A percentile compares a stretch with the other conserved stretches of the same genome.
Conservation (phyloP, 305 asterid genomes). For the Fraxinus albicans region DNA sequence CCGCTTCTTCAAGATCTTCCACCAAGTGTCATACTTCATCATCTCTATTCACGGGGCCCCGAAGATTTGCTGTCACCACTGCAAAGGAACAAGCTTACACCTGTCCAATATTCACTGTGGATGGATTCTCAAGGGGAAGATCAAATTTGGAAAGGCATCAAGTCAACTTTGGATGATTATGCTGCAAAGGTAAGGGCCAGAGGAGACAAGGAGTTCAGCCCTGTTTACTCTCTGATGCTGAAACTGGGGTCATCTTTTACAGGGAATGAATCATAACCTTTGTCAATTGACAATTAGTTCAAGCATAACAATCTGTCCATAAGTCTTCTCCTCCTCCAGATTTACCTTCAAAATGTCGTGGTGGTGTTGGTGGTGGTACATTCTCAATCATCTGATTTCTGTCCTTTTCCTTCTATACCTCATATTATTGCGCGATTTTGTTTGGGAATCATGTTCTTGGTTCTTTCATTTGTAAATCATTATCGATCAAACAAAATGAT, state of each 20-base stretch:
- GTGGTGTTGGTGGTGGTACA: background rate
- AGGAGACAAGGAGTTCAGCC: slow-evolving; percentile 91
- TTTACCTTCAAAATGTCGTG: background rate
- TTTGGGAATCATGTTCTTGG: slow-evolving; percentile 13
- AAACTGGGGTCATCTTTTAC: slow-evolving; percentile 69
- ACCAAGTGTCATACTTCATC: slow-evolving; percentile 82
- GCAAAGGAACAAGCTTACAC: slow-evolving; percentile 80
- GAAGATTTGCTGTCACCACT: slow-evolving; percentile 86
- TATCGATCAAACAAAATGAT: background rate
- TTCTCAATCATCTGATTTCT: background rate
- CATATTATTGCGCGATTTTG: background rate
- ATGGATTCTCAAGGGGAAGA: slow-evolving; percentile 95
- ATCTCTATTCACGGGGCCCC: slow-evolving; percentile 84
- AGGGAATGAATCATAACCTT: slow-evolving; percentile 31
- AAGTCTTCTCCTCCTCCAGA: background rate
- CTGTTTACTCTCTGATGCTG: slow-evolving; percentile 86
- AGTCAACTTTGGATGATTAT: slow-evolving; percentile 87
- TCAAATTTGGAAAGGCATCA: slow-evolving; percentile 92
- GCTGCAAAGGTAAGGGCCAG: slow-evolving; percentile 66
- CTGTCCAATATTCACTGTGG: slow-evolving; percentile 84
- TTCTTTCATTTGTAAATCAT: slow-evolving; percentile 19
- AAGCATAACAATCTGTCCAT: background rate
- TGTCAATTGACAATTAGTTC: background rate
- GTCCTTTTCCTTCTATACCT: background rate
- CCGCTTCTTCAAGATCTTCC: slow-evolving; percentile 91